These are phyloP conservation scores for Phytophthora sansomeana DNA, from an alignment of 352 stramenopile species.

Conservation along the genomic window DNA sequence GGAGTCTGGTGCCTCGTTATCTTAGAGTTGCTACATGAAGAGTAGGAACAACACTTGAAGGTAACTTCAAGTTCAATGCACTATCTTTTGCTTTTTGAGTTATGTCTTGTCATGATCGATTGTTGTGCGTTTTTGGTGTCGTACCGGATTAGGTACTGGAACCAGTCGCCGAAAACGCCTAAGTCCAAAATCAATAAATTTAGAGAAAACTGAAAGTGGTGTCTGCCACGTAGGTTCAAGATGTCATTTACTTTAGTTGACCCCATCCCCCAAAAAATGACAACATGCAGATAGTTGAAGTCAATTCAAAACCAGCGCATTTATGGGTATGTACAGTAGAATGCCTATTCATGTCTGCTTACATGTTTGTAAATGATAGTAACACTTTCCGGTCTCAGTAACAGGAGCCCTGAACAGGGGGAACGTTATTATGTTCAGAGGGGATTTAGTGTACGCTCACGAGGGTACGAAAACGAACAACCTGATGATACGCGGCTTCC, in stretches of 20 bases:
- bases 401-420: no score
- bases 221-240: no score
- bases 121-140: background rate
- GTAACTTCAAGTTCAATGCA: background rate
- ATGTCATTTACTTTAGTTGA: background rate
- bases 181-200: background rate
- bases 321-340: background rate
- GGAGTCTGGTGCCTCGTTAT: no score
- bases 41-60: background rate
- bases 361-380: no score
- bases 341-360: no score
- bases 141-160: background rate
- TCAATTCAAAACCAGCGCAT: background rate
- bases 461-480: no score
- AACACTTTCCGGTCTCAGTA: no score
- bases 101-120: background rate
- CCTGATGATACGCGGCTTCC: no score
- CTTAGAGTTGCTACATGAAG: background rate
- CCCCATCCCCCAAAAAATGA: background rate
- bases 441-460: no score
- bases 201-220: no score
- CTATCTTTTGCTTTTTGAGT: background rate
- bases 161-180: background rate
- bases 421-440: no score
- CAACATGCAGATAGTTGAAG: background rate